Evolutionary conservation across 2,329 filamentous ascomycete species (phyloP).

Genomic region (Mycocentrospora acerina): DNA sequence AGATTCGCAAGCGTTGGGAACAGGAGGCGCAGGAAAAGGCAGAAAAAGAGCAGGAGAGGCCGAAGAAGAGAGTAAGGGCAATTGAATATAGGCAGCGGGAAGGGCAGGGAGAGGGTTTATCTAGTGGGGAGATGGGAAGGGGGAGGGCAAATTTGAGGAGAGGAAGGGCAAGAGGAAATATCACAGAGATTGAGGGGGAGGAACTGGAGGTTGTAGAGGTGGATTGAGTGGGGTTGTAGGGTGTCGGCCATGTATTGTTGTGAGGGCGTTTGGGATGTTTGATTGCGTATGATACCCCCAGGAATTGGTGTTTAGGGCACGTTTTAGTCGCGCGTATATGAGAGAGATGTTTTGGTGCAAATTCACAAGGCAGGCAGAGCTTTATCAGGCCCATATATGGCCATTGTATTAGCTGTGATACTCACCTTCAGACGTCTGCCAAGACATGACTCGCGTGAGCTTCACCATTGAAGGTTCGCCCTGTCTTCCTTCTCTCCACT

Average conservation of each 20-base stretch:
- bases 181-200: conserved; percentile 21
- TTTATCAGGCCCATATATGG: no score
- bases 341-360: no score
- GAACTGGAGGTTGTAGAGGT: conserved; percentile 30
- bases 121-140: conserved; percentile 1
- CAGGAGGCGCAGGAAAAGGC: conserved; percentile 37
- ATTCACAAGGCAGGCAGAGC: no score
- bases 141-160: conserved; percentile 7
- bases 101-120: not conserved
- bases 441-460: conserved; percentile 27
- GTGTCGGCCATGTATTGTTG: not conserved
- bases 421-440: conserved; percentile 8
- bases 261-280: not conserved
- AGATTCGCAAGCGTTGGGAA: conserved; percentile 49
- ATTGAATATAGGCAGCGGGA: conserved; percentile 20
- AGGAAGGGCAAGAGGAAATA: conserved; percentile 11
- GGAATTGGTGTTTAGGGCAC: no score
- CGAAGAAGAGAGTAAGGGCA: conserved; percentile 31
- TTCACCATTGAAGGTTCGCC: conserved; percentile 5
- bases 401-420: no score
- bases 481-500: conserved; percentile 2
- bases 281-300: not conserved
- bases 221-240: conserved; percentile 17
- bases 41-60: conserved; percentile 16
- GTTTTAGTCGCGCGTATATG: no score